phyloP scores from a whole-genome alignment of 192 early-diverging fungal species.

The Polychytrium aggregatum region DNA sequence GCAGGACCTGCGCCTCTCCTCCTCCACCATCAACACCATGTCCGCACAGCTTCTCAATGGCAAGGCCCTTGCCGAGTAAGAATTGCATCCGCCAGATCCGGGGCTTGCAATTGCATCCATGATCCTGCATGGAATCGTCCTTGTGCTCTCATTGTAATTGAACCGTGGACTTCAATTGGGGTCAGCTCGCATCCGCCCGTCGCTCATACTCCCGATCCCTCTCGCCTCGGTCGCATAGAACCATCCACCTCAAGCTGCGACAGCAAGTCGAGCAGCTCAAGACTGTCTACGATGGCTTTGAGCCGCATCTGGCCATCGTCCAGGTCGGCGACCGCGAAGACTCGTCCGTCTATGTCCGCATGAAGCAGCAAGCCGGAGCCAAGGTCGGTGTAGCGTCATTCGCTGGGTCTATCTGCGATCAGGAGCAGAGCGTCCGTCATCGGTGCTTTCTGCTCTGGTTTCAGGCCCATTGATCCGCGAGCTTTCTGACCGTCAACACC shows the following conservation, averaged over 20 bases:
- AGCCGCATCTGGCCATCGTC: constrained; percentile 75
- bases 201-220: neutral
- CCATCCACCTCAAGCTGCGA: constrained; percentile 61
- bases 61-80: constrained; percentile 67
- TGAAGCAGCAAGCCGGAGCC: constrained; percentile 83
- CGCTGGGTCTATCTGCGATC: neutral
- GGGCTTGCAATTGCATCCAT: neutral
- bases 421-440: constrained; percentile 5
- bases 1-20: too few relatives aligned
- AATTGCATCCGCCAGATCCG: neutral
- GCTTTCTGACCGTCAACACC: too few relatives aligned
- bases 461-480: too few relatives aligned
- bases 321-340: constrained; percentile 92
- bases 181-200: neutral
- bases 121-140: neutral
- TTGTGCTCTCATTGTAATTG: neutral
- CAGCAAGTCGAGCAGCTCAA: constrained; percentile 54
- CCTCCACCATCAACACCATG: too few relatives aligned
- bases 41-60: constrained; percentile 60
- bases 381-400: constrained; percentile 43
- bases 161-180: neutral
- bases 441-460: too few relatives aligned
- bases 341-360: constrained; percentile 83
- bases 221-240: constrained; percentile 16
- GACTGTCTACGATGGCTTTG: constrained; percentile 52